Evolutionary conservation across 1,284 basidiomycete species (phyloP), one percentile per base, ranked within the genome.

Genomic region (Melampsora americana): DNA sequence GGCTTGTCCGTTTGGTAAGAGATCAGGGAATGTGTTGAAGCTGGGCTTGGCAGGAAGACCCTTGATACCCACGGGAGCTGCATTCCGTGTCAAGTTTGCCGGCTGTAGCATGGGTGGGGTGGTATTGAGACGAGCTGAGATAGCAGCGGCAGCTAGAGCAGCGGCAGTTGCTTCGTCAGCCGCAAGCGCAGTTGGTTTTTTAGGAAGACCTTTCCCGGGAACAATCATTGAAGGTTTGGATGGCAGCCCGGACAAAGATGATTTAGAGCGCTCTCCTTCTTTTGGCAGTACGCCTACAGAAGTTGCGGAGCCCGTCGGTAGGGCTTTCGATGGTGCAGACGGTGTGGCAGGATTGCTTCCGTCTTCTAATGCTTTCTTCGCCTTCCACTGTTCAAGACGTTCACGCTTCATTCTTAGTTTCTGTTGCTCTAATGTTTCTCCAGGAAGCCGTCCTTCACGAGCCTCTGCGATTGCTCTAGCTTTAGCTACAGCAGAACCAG

Each of bases 351-450:
- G 35, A 53, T 75, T 75, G 12, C 20, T 53, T 23, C 26, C 23
- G 16, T 67, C 65, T 32, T 75, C 73, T 26, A 69, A 44, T 20
- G 65, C 66, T 61, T 75, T 75, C 46, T 75, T 75, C 26, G 73
- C 73, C 28, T 76, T 76, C 73, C 73, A 76, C 32, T 76, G 73
- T 53, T 68, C 66, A 62, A 76, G 73, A 69, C 73, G 66, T 69
- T 76, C 66, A 64, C 66, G 73, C 60, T 69, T 76, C 66, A 76
- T 76, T 28, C 73, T 32, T 16, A 76, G 60, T 53, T 76, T 76
- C n/a, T 76, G 73, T 64, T 76, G 73, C 60, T 76, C 73, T 53
- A 69, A 46, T 18, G 73, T 76, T 59, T 76, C 73, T 28, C 73
- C 73, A 48, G 73, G 73, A 61, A 76, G 73, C 14, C 73, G 73